A percentile compares a stretch with the other conserved stretches of the same genome.
phyloP scores from a whole-genome alignment of 106 monocot species.

The Gastrodia elata region DNA sequence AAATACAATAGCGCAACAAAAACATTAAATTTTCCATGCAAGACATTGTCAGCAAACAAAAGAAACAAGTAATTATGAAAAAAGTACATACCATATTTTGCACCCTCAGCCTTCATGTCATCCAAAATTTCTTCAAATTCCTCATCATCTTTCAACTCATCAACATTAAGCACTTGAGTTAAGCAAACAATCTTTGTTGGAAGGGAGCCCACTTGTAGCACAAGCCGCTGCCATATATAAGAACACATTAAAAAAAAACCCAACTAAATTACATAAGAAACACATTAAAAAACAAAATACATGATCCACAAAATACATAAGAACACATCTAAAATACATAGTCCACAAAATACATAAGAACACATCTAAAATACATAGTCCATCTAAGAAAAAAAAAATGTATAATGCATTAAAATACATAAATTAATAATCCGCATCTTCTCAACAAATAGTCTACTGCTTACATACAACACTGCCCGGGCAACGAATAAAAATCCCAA shows the following conservation, averaged over 20 bases:
- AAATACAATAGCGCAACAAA: background rate
- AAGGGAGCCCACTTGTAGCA: slow-evolving; percentile 50
- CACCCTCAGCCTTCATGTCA: slow-evolving; percentile 84
- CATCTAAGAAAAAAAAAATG: no score
- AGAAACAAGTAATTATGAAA: background rate
- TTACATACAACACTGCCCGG: background rate
- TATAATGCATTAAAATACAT: no score
- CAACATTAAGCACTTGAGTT: slow-evolving; percentile 47
- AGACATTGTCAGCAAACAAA: background rate
- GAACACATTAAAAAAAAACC: background rate
- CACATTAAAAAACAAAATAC: no score
- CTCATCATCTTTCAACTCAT: slow-evolving; percentile 76
- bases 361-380: no score
- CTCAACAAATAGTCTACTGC: background rate
- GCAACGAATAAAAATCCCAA: background rate
- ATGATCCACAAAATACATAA: no score
- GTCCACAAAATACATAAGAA: no score
- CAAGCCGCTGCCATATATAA: slow-evolving; percentile 37
- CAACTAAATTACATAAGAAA: no score
- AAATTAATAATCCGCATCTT: background rate
- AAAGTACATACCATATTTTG: slow-evolving; percentile 58
- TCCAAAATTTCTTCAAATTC: slow-evolving; percentile 88
- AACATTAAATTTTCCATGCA: background rate
- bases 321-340: no score
- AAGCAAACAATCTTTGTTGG: slow-evolving; percentile 81